A percentile compares a stretch with the other conserved stretches of the same genome.
Evolutionary conservation across 352 stramenopile species (phyloP).

Genomic region (Globisporangium abappressorium): DNA sequence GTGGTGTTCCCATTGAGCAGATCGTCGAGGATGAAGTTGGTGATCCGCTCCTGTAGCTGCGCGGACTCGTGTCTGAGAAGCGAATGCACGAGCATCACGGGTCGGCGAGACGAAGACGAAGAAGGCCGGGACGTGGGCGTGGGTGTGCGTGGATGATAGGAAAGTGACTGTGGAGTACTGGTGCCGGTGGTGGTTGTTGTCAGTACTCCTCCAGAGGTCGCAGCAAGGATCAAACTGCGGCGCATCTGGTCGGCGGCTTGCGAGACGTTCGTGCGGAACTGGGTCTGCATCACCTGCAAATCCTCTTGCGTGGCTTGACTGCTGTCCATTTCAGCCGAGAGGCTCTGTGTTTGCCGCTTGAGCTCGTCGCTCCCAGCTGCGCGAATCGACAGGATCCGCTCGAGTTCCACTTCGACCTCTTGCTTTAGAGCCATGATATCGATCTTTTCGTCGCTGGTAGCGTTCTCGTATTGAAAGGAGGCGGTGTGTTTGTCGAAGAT

Average conservation of each 20-base stretch:
- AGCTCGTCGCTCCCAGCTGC: conserved; percentile 24
- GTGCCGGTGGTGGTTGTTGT: background rate
- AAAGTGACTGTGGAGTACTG: background rate
- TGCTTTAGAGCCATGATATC: conserved; percentile 8
- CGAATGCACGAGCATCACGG: background rate
- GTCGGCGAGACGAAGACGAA: conserved; percentile 1
- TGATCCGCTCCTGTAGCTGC: conserved; percentile 35
- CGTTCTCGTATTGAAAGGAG: background rate
- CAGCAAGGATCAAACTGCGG: background rate
- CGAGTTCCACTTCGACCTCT: conserved; percentile 19
- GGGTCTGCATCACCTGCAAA: conserved; percentile 26
- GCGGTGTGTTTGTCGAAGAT: background rate
- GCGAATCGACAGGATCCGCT: conserved; percentile 25
- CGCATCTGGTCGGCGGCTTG: conserved; percentile 11
- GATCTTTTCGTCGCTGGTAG: background rate
- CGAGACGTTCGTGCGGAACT: conserved; percentile 5
- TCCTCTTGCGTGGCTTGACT: conserved; percentile 12
- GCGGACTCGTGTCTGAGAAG: conserved; percentile 25
- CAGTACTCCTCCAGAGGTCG: background rate
- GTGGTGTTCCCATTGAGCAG: conserved; percentile 19
- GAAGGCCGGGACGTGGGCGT: conserved; percentile 21
- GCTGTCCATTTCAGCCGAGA: conserved; percentile 21
- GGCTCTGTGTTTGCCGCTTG: conserved; percentile 16
- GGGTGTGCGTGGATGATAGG: conserved; percentile 23
- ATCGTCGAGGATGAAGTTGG: conserved; percentile 31